Base-by-base conservation (phyloP, 441 rosid species). In the Croton setiger region DNA sequence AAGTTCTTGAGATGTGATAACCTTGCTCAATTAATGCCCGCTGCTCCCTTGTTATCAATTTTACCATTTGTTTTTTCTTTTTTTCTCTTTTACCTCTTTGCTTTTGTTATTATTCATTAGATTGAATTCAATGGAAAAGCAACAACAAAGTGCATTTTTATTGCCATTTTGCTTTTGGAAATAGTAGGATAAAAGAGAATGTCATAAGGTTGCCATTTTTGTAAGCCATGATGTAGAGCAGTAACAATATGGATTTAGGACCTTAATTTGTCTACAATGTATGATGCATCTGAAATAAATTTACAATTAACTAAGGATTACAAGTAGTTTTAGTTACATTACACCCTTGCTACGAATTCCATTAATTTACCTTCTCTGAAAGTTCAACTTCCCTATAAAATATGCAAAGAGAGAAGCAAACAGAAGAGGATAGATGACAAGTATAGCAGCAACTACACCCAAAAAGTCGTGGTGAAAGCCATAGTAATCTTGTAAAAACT, bases 361-460 rank as follows among this genome's bases (percentile, higher is more conserved):
- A 73, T 21, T 23, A 52, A 76, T 59, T 70, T 49, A 77, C 63
- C 91, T 86, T 74, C 77, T 84, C 75, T 84, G 93, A 69, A 87
- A 91, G 68, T 82, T 86, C 43, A 88, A 68, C 74, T 71, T 87
- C 21, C 81, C 85, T 64, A 82, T 81, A 64, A 72, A 84, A 53
- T 72, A 80, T 0, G 85, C 87, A 64, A 88, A 87, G 39, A 91
- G 86, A 66, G 76, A 73, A 23, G 95, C 97, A 15, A 79, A 53
- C 0, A 33, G 48, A 15, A 83, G n/a, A 0, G 95, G 91, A 60
- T 71, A 87, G 45, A 83, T 63, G 45, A 81, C 52, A 35, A 87
- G 90, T 11, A 78, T 73, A 48, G 58, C 52, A 0, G 78, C 86
- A 41, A 82, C 88, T 13, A 77, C 21, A 11, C 64, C 66, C 68